phyloP scores from a whole-genome alignment of 2,329 filamentous ascomycete species.

The Cytospora mali region DNA sequence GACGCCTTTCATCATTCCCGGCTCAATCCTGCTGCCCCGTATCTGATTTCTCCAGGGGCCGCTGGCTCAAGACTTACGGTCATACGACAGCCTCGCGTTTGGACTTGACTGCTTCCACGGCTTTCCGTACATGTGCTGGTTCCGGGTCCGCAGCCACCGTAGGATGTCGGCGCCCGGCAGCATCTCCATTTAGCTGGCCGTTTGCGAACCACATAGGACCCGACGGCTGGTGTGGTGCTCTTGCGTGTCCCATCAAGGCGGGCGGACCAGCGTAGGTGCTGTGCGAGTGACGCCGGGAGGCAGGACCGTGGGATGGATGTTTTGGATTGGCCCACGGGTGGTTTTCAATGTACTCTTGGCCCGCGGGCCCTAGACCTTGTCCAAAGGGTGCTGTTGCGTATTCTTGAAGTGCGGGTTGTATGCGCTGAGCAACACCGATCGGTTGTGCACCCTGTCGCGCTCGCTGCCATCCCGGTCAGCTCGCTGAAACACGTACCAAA shows the following conservation, averaged over 20 bases:
- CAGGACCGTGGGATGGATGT: conserved; percentile 65
- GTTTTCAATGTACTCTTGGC: conserved; percentile 85
- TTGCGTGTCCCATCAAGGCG: conserved; percentile 18
- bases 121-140: conserved; percentile 17
- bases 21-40: not conserved
- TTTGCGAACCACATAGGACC: conserved; percentile 23
- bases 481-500: not conserved
- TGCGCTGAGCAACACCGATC: conserved; percentile 38
- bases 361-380: conserved; percentile 63
- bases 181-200: conserved; percentile 26
- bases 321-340: conserved; percentile 93
- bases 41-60: not conserved
- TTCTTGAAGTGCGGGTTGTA: conserved; percentile 47
- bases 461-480: conserved; percentile 33
- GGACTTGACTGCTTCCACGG: conserved; percentile 15
- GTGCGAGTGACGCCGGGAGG: conserved; percentile 26
- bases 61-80: not conserved
- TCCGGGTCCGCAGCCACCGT: conserved; percentile 14
- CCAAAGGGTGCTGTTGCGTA: conserved; percentile 52
- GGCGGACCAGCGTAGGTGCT: conserved; percentile 27
- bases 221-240: conserved; percentile 20
- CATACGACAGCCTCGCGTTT: conserved; percentile 23
- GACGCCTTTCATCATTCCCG: conserved; percentile 6
- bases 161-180: conserved; percentile 19
- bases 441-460: conserved; percentile 37